Evolutionary conservation across 345 rosid species (phyloP).

Genomic region (Noccaea caerulescens): DNA sequence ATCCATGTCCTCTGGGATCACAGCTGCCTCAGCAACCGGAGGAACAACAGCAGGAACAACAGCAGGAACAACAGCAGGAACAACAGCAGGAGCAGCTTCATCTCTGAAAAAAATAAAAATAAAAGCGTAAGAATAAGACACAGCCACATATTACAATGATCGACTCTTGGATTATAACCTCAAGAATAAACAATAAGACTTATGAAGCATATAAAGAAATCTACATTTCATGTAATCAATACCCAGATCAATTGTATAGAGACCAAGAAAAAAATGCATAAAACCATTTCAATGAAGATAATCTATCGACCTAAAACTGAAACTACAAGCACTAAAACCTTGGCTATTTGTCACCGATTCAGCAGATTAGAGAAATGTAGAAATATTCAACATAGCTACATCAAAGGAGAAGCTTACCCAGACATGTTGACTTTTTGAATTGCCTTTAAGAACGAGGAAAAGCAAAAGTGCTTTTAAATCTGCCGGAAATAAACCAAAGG

Average conservation of each 20-base stretch:
- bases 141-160: background rate
- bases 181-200: background rate
- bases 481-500: slow-evolving; percentile 7
- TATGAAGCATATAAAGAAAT: background rate
- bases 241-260: background rate
- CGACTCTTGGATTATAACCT: background rate
- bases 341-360: background rate
- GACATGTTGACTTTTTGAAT: slow-evolving; percentile 37
- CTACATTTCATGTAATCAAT: background rate
- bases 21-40: slow-evolving; percentile 51
- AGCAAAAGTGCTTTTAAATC: background rate
- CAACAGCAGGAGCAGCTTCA: slow-evolving; percentile 60
- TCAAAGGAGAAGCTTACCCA: slow-evolving; percentile 36
- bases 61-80: slow-evolving; percentile 43
- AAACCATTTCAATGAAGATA: background rate
- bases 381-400: background rate
- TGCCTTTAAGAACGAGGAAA: slow-evolving; percentile 4
- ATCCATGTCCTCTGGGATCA: slow-evolving; percentile 73
- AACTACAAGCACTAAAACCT: background rate
- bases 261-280: background rate
- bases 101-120: slow-evolving; percentile 48
- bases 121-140: background rate
- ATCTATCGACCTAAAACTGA: background rate
- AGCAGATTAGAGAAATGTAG: background rate
- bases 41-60: slow-evolving; percentile 41